Base-by-base conservation (phyloP, 768 basidiomycete genomes). In the Rhizopogon vesiculosus region DNA sequence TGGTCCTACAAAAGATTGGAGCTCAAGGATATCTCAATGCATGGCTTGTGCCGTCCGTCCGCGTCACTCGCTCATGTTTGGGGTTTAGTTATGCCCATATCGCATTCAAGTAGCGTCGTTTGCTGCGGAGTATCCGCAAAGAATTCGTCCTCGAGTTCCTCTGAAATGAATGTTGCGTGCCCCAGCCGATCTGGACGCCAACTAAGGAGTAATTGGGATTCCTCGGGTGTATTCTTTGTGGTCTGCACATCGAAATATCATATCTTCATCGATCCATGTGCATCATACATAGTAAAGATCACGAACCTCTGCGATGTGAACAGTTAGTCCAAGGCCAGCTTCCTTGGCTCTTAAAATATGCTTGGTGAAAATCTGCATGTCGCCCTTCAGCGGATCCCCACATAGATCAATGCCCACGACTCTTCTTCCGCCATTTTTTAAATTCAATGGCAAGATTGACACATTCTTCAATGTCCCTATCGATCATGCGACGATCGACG, bases 391-490 rank as follows among this genome's bases (percentile, higher is more conserved):
- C 1, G 91, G 91, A 68, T 91, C 80, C 0, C 91, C 91, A 61
- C 91, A 93, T 2, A 94, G 69, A 69, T 94, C 91, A 3, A 94
- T 70, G 4, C 89, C 91, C 1, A 92, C 85, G 3, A 93, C 74
- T 7, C 84, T 74, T 45, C 84, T 70, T 0, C 88, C 87, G 39
- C 76, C 76, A 2, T 65, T 50, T 56, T 75, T 84, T n/a, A 55
- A 94, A 64, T 54, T 70, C 64, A 12, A 78, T 74, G 1, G 87
- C 87, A 22, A 86, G 68, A 7, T 72, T 69, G 1, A 92, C 65
- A 57, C 83, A 82, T 59, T 91, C 86, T 28, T 66, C 57, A 42
- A 85, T 69, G 5, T 78, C 79, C 0, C 67, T 64, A 16, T 69
- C 65, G 0, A 67, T 69, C 89, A 92, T 93, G 51, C 78, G 71